Evolutionary conservation across 2,329 filamentous ascomycete species (phyloP), one percentile per base, ranked within the genome.

Genomic region (Juglanconis sp.): DNA sequence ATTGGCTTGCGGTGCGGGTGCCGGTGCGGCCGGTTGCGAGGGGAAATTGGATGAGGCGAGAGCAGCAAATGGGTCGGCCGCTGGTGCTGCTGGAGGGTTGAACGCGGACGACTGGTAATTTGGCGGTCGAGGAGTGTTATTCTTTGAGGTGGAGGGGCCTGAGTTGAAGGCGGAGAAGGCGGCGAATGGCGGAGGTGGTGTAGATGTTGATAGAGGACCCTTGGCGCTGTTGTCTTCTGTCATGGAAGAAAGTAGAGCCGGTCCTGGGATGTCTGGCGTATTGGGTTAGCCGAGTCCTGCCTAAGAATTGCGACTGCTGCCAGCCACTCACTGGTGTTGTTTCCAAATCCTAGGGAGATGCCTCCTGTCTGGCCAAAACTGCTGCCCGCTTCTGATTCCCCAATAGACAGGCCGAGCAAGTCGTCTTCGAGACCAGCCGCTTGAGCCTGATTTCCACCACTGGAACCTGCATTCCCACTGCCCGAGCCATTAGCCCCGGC

Each of bases 361-460:
- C 88, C 88, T 51, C 94, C 93, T 5, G 87, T 86, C 69, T 90
- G 86, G 11, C 90, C 88, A 69, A 87, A 94, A 59, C 76, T 81
- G 63, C 72, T 72, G 40, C 44, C 34, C 50, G 49, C 51, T 17
- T 49, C 61, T 4, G 82, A 81, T 60, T 90, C 87, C 53, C 87
- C 87, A 69, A 99, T 85, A 46, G 92, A 96, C 48, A 99, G 77
- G 0, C 95, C 95, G 4, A 99, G 81, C 7, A 99, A 80, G 70
- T 99, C 95, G 71, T 96, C 93, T 70, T 97, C 93, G 30, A 98
- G 74, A 13, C 90, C 87, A 57, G 84, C 87, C 15, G 53, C 38
- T 42, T 55, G 50, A 1, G 84, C 77, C 60, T 85, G 82, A 13
- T 79, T 73, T 30, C 76, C 75, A 50, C 71, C 65, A 7, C 78